phyloP scores from a whole-genome alignment of 306 rosid species.

The Lotus japonicus region DNA sequence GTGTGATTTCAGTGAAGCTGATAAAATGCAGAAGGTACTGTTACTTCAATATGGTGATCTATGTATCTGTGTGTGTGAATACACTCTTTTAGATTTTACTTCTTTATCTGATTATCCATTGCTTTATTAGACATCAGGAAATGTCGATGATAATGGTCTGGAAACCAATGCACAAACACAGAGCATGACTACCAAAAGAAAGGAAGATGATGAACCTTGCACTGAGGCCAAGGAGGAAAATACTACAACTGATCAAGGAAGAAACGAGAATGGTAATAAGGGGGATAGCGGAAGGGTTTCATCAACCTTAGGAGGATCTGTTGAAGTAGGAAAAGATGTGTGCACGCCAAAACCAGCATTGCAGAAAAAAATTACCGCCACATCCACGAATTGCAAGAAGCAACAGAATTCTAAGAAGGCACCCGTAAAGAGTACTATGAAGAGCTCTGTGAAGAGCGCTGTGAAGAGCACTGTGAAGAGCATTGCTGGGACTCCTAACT shows the following conservation, averaged over 20 bases:
- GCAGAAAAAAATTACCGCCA: conserved; percentile 28
- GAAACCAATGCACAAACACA: conserved; percentile 26
- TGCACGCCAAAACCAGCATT: conserved; percentile 61
- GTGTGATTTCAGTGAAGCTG: conserved; percentile 76
- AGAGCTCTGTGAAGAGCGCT: too few species aligned
- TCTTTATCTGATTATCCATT: background rate
- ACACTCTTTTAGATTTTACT: background rate
- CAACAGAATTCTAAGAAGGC: conserved; percentile 48
- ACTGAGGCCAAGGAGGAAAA: conserved; percentile 24
- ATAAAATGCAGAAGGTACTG: conserved; percentile 54
- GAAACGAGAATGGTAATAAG: conserved; percentile 14
- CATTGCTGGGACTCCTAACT: conserved; percentile 34
- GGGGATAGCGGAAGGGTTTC: conserved; percentile 25
- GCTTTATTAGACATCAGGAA: conserved; percentile 41
- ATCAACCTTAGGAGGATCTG: conserved; percentile 27
- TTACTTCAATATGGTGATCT: background rate
- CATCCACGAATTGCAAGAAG: conserved; percentile 50
- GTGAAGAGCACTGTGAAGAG: conserved; percentile 42
- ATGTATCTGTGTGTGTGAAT: background rate
- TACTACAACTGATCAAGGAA: conserved; percentile 13
- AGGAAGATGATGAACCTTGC: conserved; percentile 21
- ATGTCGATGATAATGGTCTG: conserved; percentile 22
- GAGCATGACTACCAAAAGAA: conserved; percentile 20
- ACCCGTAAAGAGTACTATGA: conserved; percentile 42
- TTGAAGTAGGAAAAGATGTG: conserved; percentile 44